A percentile compares a stretch with the other conserved stretches of the same genome.
Evolutionary conservation across 75 land plant genomes (phyloP).

Genomic region (Cryptomeria japonica): DNA sequence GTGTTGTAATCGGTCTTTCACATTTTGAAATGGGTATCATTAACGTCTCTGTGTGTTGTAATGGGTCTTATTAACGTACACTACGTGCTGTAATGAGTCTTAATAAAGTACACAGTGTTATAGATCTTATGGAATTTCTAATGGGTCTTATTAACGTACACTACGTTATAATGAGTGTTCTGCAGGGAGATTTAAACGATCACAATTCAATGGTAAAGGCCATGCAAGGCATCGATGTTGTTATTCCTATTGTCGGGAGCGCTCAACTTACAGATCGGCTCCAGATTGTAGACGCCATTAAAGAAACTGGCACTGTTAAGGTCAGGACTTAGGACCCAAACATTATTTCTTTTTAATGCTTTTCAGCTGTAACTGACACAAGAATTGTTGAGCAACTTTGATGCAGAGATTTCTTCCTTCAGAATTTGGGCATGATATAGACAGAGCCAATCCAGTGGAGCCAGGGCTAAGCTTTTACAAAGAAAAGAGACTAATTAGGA

Average conservation of each 20-base stretch:
- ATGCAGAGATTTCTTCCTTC: slow-evolving; percentile 28
- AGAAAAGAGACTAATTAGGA: slow-evolving; percentile 11
- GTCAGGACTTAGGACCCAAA: neutral
- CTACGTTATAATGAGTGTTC: no score
- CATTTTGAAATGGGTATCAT: no score
- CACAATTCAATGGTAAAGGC: slow-evolving; percentile 1
- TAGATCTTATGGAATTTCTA: no score
- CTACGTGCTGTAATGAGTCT: no score
- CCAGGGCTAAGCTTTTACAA: slow-evolving; percentile 3
- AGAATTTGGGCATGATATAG: slow-evolving; percentile 23
- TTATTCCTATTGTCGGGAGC: slow-evolving; percentile 15
- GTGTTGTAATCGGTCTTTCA: no score
- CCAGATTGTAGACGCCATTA: slow-evolving; percentile 21
- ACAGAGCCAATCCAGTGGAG: slow-evolving; percentile 13
- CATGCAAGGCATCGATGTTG: slow-evolving; percentile 12
- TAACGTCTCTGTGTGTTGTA: no score
- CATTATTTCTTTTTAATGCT: neutral
- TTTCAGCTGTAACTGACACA: neutral
- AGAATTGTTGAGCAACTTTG: neutral
- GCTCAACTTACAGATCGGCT: slow-evolving; percentile 12
- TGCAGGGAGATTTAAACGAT: slow-evolving; percentile 6
- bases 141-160: no score
- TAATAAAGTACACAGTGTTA: no score
- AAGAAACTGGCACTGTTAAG: slow-evolving; percentile 20
- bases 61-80: no score